A percentile compares a stretch with the other conserved stretches of the same genome.
Evolutionary conservation across 31 red algal species (phyloP).

Genomic region (Odonthalia washingtoniensis): DNA sequence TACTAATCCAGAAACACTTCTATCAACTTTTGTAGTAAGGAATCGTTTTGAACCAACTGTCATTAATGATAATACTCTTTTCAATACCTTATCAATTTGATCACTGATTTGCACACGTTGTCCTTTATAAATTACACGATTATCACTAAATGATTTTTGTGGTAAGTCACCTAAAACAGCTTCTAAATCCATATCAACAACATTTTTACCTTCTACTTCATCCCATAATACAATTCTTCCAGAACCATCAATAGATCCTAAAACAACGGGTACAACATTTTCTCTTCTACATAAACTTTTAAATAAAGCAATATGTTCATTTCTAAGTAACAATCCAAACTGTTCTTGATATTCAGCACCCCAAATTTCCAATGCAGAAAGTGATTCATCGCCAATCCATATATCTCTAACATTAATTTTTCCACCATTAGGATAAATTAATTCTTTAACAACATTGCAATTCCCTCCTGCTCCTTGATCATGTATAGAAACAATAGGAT

Average conservation of each 20-base stretch:
- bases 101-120: conserved; percentile 39
- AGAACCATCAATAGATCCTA: conserved; percentile 93
- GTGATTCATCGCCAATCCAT: conserved; percentile 85
- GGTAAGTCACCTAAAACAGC: conserved; percentile 96
- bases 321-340: conserved; percentile 91
- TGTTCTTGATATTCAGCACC: conserved; percentile 99
- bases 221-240: conserved; percentile 94
- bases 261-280: conserved; percentile 79
- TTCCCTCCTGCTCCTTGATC: conserved; percentile 99
- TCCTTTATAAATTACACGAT: conserved; percentile 12
- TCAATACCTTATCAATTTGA: conserved; percentile 49
- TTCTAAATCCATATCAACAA: conserved; percentile 95
- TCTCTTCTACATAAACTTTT: conserved; percentile 81
- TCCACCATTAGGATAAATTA: conserved; percentile 95
- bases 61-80: conserved; percentile 86
- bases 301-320: conserved; percentile 75
- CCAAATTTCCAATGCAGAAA: conserved; percentile 99
- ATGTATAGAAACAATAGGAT: conserved; percentile 98
- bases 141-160: conserved; percentile 93
- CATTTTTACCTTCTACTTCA: conserved; percentile 60
- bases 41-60: conserved; percentile 97
- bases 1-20: conserved; percentile 95
- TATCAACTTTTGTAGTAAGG: conserved; percentile 99
- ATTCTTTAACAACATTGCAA: conserved; percentile 99
- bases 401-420: conserved; percentile 91